phyloP scores from a whole-genome alignment of 768 basidiomycete genomes.

The Hygrophorus russula region DNA sequence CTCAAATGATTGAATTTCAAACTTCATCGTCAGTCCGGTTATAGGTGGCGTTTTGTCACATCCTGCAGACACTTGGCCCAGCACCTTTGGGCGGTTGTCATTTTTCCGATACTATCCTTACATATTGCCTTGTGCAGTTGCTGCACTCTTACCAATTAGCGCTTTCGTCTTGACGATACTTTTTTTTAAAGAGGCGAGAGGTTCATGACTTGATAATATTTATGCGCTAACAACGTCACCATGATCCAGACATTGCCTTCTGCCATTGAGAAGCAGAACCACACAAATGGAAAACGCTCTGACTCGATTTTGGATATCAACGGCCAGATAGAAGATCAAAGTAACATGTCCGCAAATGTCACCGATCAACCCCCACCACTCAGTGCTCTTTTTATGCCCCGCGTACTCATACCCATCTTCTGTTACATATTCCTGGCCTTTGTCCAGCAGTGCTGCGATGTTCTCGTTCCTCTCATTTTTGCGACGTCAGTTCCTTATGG shows the following conservation, averaged over 20 bases:
- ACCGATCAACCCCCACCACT: neutral
- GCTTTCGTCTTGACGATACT: constrained; percentile 1
- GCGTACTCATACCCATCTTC: constrained; percentile 15
- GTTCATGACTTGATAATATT: neutral
- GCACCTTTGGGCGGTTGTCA: constrained; percentile 11
- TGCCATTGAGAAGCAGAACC: too few relatives aligned
- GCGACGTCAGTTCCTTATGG: constrained; percentile 41
- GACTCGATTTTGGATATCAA: too few relatives aligned
- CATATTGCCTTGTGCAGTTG: constrained; percentile 23
- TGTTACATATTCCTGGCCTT: constrained; percentile 19
- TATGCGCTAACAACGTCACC: neutral
- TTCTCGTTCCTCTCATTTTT: constrained; percentile 15
- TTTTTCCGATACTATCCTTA: constrained; percentile 23
- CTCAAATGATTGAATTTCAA: neutral
- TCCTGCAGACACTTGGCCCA: constrained; percentile 18
- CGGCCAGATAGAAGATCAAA: neutral
- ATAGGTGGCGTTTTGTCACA: constrained; percentile 24
- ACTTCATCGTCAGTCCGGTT: constrained; percentile 11
- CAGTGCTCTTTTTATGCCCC: constrained; percentile 12
- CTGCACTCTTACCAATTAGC: constrained; percentile 25
- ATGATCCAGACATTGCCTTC: too few relatives aligned
- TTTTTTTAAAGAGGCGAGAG: constrained; percentile 1
- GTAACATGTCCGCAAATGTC: neutral
- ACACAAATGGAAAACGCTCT: neutral
- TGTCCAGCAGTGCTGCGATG: constrained; percentile 10